Evolutionary conservation across 2,329 filamentous ascomycete genomes (phyloP).

Genomic region (Purpureocillium lavendulum): DNA sequence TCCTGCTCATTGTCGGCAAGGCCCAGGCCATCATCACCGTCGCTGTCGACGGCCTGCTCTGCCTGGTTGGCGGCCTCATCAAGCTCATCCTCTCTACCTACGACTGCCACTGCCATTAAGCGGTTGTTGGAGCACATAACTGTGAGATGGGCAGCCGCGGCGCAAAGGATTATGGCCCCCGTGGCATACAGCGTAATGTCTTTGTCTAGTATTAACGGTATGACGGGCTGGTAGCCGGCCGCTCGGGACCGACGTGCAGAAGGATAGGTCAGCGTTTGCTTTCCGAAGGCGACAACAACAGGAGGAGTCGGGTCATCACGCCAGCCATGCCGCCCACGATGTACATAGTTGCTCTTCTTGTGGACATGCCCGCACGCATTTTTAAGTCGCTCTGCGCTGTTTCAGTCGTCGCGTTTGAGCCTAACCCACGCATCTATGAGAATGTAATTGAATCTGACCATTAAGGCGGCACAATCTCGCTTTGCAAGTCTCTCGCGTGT

Average conservation of each 20-base stretch:
- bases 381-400: too few relatives aligned
- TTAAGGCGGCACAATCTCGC: too few relatives aligned
- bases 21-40: constrained; percentile 15
- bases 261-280: not conserved
- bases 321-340: constrained; percentile 7
- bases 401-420: too few relatives aligned
- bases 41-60: constrained; percentile 20
- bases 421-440: too few relatives aligned
- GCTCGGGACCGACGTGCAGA: too few relatives aligned
- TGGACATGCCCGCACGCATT: not conserved
- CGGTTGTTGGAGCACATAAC: not conserved
- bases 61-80: constrained; percentile 22
- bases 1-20: constrained; percentile 17
- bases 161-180: too few relatives aligned
- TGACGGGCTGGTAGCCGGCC: not conserved
- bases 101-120: constrained; percentile 23
- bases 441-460: too few relatives aligned
- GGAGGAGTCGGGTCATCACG: constrained; percentile 1
- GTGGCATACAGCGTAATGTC: not conserved
- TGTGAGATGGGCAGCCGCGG: not conserved
- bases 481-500: too few relatives aligned
- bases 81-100: constrained; percentile 19
- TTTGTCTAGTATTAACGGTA: not conserved
- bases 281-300: constrained; percentile 2
- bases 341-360: constrained; percentile 5